A percentile compares a stretch with the other conserved stretches of the same genome.
phyloP scores from a whole-genome alignment of 2,329 filamentous ascomycete genomes.

The Ceratocystis lukuohia region DNA sequence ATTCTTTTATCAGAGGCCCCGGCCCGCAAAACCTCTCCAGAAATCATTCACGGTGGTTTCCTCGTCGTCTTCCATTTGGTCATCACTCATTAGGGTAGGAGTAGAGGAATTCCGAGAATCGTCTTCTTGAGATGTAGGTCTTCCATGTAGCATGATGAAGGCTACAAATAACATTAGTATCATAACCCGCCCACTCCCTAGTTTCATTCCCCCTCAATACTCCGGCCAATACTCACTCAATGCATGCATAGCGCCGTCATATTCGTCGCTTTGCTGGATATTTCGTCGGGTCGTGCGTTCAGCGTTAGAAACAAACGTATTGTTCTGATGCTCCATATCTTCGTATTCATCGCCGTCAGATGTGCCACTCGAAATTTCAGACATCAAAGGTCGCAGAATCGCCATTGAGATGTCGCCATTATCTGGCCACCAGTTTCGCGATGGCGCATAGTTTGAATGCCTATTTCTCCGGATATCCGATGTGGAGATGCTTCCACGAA shows the following conservation, averaged over 20 bases:
- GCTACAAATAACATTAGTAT: neutral
- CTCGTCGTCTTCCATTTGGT: neutral
- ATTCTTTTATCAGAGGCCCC: too few relatives aligned
- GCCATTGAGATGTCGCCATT: neutral
- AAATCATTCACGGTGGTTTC: neutral
- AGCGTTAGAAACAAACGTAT: too few relatives aligned
- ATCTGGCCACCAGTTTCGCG: neutral
- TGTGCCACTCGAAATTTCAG: neutral
- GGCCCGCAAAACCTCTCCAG: too few relatives aligned
- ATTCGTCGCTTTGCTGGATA: neutral
- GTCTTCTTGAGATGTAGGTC: neutral
- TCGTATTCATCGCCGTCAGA: neutral
- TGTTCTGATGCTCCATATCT: neutral
- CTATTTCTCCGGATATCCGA: neutral
- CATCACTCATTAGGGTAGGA: neutral
- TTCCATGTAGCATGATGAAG: neutral
- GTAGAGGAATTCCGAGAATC: neutral
- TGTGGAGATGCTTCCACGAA: neutral
- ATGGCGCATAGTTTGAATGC: too few relatives aligned
- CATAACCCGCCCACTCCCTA: neutral
- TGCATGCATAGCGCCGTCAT: neutral
- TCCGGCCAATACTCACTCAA: neutral
- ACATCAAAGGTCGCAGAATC: neutral
- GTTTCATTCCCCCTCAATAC: neutral
- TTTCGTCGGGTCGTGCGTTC: neutral